Percentiles rank a stretch among this genome's conserved stretches.
These are phyloP conservation scores for Diplocarpon mali DNA, from an alignment of 2,329 filamentous ascomycete genomes.

Conservation along the genomic window DNA sequence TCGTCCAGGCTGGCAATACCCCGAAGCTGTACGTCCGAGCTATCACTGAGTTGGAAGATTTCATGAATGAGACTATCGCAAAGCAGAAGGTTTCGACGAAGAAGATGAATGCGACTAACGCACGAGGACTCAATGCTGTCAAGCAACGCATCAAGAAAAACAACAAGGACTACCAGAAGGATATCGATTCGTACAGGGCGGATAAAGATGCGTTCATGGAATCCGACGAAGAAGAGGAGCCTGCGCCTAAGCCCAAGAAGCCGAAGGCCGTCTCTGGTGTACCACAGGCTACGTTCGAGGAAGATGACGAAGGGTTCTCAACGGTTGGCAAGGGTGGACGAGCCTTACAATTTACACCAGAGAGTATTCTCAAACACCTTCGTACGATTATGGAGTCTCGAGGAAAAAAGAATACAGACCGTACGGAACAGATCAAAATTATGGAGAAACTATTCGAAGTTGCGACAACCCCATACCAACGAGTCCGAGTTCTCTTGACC, in stretches of 20 bases:
- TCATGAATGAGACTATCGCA: constrained; percentile 83
- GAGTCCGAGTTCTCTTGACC: constrained; percentile 82
- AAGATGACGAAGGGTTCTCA: constrained; percentile 77
- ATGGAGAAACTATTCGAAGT: constrained; percentile 96
- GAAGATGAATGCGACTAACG: constrained; percentile 97
- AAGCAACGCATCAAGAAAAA: constrained; percentile 99
- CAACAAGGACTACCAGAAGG: constrained; percentile 84
- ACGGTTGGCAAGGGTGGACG: constrained; percentile 84
- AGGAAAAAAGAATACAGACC: constrained; percentile 98
- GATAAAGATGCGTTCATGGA: constrained; percentile 84
- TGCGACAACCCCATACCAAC: constrained; percentile 82
- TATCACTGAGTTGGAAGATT: constrained; percentile 86
- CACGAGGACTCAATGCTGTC: constrained; percentile 87
- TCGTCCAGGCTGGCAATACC: constrained; percentile 63
- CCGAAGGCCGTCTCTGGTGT: constrained; percentile 37
- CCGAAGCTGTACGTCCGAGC: constrained; percentile 91
- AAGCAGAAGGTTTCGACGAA: constrained; percentile 94
- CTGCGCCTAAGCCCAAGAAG: constrained; percentile 42
- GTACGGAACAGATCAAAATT: constrained; percentile 84
- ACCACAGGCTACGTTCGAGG: constrained; percentile 39
- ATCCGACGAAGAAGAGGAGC: constrained; percentile 66
- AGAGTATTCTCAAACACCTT: constrained; percentile 97
- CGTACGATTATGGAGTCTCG: constrained; percentile 86
- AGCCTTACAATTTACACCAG: constrained; percentile 82
- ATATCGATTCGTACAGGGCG: constrained; percentile 77